A percentile compares a stretch with the other conserved stretches of the same genome.
phyloP scores from a whole-genome alignment of 2,329 filamentous ascomycete genomes.

The Pseudocercospora vitis region DNA sequence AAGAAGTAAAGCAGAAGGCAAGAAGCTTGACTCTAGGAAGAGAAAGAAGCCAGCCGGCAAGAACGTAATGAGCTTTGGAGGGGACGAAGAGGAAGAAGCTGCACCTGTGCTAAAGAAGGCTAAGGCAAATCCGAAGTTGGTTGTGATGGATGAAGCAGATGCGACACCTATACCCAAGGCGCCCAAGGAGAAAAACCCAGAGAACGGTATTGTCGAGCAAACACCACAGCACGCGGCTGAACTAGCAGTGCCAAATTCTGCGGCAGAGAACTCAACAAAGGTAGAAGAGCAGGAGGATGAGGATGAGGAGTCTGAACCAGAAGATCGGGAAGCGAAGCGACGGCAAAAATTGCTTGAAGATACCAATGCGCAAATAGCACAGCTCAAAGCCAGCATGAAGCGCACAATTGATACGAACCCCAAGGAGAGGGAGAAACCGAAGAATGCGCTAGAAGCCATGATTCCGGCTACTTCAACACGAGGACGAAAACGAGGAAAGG shows the following conservation, averaged over 20 bases:
- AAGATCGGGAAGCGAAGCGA: slow-evolving; percentile 18
- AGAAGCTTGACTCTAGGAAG: slow-evolving; percentile 58
- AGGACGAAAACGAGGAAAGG: slow-evolving; percentile 66
- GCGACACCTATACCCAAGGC: slow-evolving; percentile 31
- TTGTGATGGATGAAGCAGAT: slow-evolving; percentile 46
- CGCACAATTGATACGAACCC: slow-evolving; percentile 50
- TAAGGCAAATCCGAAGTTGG: slow-evolving; percentile 76
- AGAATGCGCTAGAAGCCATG: slow-evolving; percentile 69
- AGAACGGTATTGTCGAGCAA: slow-evolving; percentile 17
- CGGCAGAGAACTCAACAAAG: background rate
- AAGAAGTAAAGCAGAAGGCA: slow-evolving; percentile 49
- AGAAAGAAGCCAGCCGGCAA: slow-evolving; percentile 72
- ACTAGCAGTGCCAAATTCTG: slow-evolving; percentile 2
- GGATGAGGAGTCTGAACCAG: slow-evolving; percentile 26
- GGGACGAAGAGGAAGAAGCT: slow-evolving; percentile 60
- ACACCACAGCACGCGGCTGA: slow-evolving; percentile 20
- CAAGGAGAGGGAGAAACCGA: slow-evolving; percentile 57
- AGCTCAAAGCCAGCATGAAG: slow-evolving; percentile 78
- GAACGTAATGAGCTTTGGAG: slow-evolving; percentile 72
- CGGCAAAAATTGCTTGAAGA: slow-evolving; percentile 53
- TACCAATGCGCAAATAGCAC: slow-evolving; percentile 78
- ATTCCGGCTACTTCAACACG: slow-evolving; percentile 70
- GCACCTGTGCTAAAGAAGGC: slow-evolving; percentile 68
- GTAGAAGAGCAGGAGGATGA: slow-evolving; percentile 22
- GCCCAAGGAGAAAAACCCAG: slow-evolving; percentile 25